Conservation (phyloP, 768 basidiomycete species). For the Collybiopsis luxurians region DNA sequence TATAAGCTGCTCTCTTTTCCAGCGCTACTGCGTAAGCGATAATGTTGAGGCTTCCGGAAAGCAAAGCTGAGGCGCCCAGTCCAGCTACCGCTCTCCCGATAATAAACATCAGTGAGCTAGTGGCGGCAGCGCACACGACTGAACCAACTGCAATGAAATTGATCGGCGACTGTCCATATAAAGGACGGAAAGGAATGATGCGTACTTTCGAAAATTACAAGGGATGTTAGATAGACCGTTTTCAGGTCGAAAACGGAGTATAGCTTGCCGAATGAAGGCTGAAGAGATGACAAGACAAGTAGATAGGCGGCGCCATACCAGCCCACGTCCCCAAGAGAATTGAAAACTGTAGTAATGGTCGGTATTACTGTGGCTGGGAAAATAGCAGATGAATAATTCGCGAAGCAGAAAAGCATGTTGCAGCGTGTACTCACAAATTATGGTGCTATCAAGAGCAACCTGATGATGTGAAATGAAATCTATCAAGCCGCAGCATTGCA, state of each 20-base stretch:
- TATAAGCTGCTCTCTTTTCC: slow-evolving; percentile 21
- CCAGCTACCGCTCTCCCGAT: slow-evolving; percentile 42
- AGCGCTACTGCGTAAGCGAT: slow-evolving; percentile 12
- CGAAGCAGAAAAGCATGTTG: no score
- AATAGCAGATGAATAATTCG: neutral
- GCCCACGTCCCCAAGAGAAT: neutral
- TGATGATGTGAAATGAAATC: neutral
- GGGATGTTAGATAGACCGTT: slow-evolving; percentile 19
- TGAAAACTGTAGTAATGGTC: slow-evolving; percentile 6
- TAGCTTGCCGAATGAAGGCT: slow-evolving; percentile 21
- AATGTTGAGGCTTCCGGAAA: neutral
- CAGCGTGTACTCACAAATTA: slow-evolving; percentile 1
- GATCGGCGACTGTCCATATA: slow-evolving; percentile 17
- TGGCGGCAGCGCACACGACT: slow-evolving; percentile 33
- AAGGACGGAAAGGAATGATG: slow-evolving; percentile 24
- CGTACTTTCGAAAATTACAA: slow-evolving; percentile 20
- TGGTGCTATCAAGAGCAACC: slow-evolving; percentile 1
- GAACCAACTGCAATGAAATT: slow-evolving; percentile 41
- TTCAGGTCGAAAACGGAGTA: slow-evolving; percentile 5
- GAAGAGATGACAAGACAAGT: slow-evolving; percentile 17
- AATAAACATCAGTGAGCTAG: slow-evolving; percentile 24
- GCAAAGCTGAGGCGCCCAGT: slow-evolving; percentile 36
- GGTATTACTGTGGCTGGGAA: neutral
- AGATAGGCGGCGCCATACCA: slow-evolving; percentile 3
- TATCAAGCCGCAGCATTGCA: no score